Base-by-base conservation (phyloP, 345 rosid genomes). In the Salix brachista region DNA sequence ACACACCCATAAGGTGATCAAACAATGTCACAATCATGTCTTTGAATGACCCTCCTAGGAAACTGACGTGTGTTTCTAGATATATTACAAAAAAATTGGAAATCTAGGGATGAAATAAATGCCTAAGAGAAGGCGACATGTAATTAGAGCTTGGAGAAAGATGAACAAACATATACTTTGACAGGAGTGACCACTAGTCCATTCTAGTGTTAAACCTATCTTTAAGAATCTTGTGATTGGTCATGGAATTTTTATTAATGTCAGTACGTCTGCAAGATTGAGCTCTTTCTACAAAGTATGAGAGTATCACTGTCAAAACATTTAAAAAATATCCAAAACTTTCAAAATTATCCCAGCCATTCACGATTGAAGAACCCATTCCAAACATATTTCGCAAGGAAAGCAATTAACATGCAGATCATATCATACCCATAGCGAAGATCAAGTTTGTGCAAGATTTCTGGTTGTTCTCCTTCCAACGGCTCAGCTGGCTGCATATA, bases 391-490 rank as follows among this genome's bases (percentile, higher is more conserved):
- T 54, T 48, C 26, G 61, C 65, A 64, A 2, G 42, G 46, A 60
- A 44, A 76, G 19, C 62, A 66, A 66, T 26, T 21, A 73, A 54
- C 41, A 73, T 6, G 28, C n/a, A 72, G 73, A 67, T 65, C 66
- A 32, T 60, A 46, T 71, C 46, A 69, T 92, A 96, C 99, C 98
- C 97, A 75, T 92, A 93, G 73, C 99, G 99, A 81, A 96, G 94
- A 85, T 93, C 98, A 32, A 96, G 97, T 85, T 96, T 90, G 85
- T 92, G 97, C 32, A 96, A 80, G 79, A 96, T 85, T 83, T 87
- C 90, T 73, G 93, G 97, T 80, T 84, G 83, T 85, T 90, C 95
- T 80, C 88, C 94, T 69, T 91, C 92, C 61, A 82, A 77, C 28
- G 91, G 90, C 77, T 92, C 93, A 37, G 91, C 95, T 76, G 91